Base-by-base conservation (phyloP, 2,329 filamentous ascomycete genomes). In the Paracoccidioides lutzii region DNA sequence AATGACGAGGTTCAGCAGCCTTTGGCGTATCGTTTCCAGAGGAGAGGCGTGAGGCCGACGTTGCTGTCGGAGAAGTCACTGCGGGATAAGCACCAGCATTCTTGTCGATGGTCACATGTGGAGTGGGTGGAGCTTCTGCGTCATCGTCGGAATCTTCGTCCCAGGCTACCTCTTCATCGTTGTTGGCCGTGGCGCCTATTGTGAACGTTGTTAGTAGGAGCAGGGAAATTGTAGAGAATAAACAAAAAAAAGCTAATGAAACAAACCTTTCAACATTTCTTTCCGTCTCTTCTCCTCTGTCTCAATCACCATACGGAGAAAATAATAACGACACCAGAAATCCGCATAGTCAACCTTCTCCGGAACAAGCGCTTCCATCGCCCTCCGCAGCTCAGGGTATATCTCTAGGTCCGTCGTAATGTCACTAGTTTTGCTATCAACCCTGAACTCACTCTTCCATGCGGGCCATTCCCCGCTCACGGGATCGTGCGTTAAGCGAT, bases 301-400 rank as follows among this genome's bases (percentile, higher is more conserved):
- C 75, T 97, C 91, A 60, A 98, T 87, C 14, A 93, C 88, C 66
- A 94, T 86, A 65, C 91, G 80, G 60, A 97, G 74, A 75, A 95
- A 98, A 70, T 97, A 97, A 72, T 98, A 98, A 55, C 93, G 80
- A 67, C 81, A 86, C 91, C 93, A 98, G 69, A 98, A 98, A 53
- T 86, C 81, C 53, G 77, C 79, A 66, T 98, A 98, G 38, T 90
- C 80, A n/a, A 96, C 88, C 63, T 82, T 81, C 70, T 90, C 90
- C 1, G 93, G 93, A n/a, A 98, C 93, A 55, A 95, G 75, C 74
- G 86, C 90, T 78, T 96, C 93, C 91, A 98, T 97, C 0, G 90
- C 90, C 32, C 79, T 73, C 63, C 90, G 79, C 63, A 98, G 75
- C 71, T 97, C 91, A 8, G 84, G 81, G 66, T 95, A 95, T 67